These are phyloP conservation scores for Dryas alaskensis DNA, from an alignment of 306 rosid genomes.

Conservation along the genomic window DNA sequence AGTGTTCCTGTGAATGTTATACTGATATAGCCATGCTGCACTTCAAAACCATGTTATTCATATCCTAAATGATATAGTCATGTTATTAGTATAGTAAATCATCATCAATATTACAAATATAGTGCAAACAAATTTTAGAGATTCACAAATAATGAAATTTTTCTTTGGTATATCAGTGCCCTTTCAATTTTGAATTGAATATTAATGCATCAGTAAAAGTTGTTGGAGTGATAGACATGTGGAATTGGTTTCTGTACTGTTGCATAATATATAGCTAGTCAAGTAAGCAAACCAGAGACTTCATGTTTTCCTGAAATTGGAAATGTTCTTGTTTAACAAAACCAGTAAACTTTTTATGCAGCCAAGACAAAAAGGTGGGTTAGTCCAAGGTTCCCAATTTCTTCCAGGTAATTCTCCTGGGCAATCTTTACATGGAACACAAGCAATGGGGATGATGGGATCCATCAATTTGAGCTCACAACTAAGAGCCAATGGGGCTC, in stretches of 20 bases:
- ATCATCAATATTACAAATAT: background rate
- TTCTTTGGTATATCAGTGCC: background rate
- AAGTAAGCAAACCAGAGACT: background rate
- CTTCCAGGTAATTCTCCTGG: conserved; percentile 65
- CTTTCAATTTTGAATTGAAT: background rate
- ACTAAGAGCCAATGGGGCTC: conserved; percentile 60
- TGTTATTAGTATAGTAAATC: background rate
- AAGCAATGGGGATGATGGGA: conserved; percentile 84
- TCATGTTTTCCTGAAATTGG: background rate
- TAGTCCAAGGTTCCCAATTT: conserved; percentile 79
- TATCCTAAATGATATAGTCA: background rate
- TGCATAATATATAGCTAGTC: conserved; percentile 1
- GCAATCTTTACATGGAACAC: conserved; percentile 84
- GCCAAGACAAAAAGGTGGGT: conserved; percentile 83
- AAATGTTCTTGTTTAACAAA: conserved; percentile 20
- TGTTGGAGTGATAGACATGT: background rate
- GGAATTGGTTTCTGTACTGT: background rate
- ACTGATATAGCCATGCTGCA: background rate
- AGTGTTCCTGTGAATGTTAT: background rate
- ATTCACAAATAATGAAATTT: background rate
- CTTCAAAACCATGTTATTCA: background rate
- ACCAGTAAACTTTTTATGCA: conserved; percentile 40
- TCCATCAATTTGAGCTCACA: conserved; percentile 58
- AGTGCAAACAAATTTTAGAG: background rate
- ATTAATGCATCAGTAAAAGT: background rate